These are phyloP conservation scores for Erythrobasidium yunnanense DNA, from an alignment of 768 basidiomycete genomes.

Conservation along the genomic window DNA sequence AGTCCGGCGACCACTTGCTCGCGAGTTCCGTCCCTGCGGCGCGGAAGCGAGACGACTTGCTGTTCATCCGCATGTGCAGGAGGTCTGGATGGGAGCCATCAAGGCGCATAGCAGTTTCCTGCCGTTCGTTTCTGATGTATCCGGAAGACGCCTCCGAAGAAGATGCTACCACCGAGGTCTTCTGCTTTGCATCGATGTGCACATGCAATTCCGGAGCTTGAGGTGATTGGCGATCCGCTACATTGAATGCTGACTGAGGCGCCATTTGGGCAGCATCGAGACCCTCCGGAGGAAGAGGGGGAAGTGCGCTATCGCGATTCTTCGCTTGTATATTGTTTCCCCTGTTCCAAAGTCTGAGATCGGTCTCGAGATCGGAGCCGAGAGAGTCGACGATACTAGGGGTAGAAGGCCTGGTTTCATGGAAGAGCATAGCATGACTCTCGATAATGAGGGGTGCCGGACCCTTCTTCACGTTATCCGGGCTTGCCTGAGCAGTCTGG, in stretches of 20 bases:
- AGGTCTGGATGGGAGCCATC: constrained; percentile 20
- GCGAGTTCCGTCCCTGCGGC: background rate
- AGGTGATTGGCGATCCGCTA: too few relatives aligned
- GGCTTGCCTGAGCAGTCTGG: background rate
- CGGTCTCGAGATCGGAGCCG: constrained; percentile 6
- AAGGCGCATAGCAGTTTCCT: constrained; percentile 20
- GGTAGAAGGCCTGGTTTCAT: constrained; percentile 4
- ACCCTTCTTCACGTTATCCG: background rate
- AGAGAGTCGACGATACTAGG: background rate
- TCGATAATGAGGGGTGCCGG: background rate
- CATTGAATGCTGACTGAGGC: too few relatives aligned
- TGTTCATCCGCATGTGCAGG: background rate
- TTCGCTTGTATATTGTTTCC: background rate
- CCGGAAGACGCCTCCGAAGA: constrained; percentile 5
- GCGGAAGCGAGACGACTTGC: background rate
- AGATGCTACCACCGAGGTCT: background rate
- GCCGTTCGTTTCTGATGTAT: constrained; percentile 3
- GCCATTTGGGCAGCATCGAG: background rate
- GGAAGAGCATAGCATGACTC: background rate
- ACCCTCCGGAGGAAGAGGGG: background rate
- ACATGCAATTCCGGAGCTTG: too few relatives aligned
- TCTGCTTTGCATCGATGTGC: background rate
- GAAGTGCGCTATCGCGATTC: constrained; percentile 3
- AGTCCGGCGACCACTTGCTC: constrained; percentile 13
- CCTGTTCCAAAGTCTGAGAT: background rate